Evolutionary conservation across 768 basidiomycete genomes (phyloP).

Genomic region (Coprinellus micaceus): DNA sequence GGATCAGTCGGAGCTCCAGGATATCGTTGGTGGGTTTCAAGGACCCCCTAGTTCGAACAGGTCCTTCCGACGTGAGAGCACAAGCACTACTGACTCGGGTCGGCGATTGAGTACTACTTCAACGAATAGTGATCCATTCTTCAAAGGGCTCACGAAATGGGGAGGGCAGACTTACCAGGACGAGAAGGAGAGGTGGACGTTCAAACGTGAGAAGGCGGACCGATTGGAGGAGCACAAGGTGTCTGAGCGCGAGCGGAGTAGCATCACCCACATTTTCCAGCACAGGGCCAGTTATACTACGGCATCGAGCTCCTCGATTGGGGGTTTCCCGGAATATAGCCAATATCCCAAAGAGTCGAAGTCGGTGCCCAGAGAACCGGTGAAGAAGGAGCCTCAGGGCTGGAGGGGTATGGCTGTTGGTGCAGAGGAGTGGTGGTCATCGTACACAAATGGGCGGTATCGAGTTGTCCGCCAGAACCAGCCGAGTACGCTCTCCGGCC

Average conservation of each 20-base stretch:
- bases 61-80: conserved; percentile 20
- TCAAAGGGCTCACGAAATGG: conserved; percentile 35
- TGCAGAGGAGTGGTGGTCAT: conserved; percentile 65
- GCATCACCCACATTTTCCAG: conserved; percentile 26
- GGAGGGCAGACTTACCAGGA: conserved; percentile 44
- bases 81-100: conserved; percentile 16
- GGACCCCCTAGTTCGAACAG: conserved; percentile 14
- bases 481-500: conserved; percentile 27
- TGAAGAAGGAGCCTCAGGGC: conserved; percentile 19
- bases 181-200: conserved; percentile 52
- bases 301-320: neutral
- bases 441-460: conserved; percentile 59
- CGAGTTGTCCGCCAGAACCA: conserved; percentile 51
- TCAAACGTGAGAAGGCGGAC: conserved; percentile 51
- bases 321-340: conserved; percentile 5
- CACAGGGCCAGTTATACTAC: conserved; percentile 23
- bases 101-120: conserved; percentile 45
- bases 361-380: neutral
- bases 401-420: conserved; percentile 51
- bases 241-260: conserved; percentile 18
- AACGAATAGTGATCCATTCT: conserved; percentile 41
- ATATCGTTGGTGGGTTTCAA: conserved; percentile 21
- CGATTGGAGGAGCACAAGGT: conserved; percentile 13
- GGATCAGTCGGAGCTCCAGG: conserved; percentile 24
- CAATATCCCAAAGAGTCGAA: neutral